Evolutionary conservation across 768 basidiomycete genomes (phyloP), one percentile per base, ranked within the genome.

Genomic region (Macrolepiota dolichaula): DNA sequence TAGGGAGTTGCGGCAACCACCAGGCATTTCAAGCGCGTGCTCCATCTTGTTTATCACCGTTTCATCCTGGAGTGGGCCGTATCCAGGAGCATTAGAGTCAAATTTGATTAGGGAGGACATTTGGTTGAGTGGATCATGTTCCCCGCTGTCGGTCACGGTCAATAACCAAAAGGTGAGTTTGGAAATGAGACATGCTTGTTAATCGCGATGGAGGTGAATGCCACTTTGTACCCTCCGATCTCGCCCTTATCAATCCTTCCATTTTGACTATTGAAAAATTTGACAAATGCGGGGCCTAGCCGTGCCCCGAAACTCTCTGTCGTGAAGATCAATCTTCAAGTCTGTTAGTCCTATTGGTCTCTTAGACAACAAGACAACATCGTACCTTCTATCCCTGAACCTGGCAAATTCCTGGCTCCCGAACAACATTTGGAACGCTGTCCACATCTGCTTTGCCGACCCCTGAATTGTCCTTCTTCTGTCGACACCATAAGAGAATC

Each of bases 231-330:
- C 1, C 57, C 57, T 29, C 3, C 15, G 1, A 59, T 42, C 38
- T 59, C 57, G 9, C 50, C 49, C 13, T 40, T 59, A 13, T 59
- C 57, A 22, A 59, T 59, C 27, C 50, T 51, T 17, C 6, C 37
- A 24, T 59, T 59, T n/a, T 59, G 57, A 1, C 15, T 22, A 29
- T 59, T 51, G 40, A 51, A 51, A 32, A 40, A 44, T 4, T 10
- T 32, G 19, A 59, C 40, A 11, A 51, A 10, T 9, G 36, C 50
- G 0, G 57, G 57, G 29, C 44, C 57, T 25, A 59, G 11, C 19
- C 57, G 49, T 3, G 57, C 57, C 13, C 57, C 57, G 12, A 59
- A 59, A 17, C 57, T 51, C 50, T 59, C 57, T 6, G 57, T 59
- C n/a, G 37, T 50, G 17, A 59, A 51, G 19, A 59, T 59, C 5